Evolutionary conservation across 2,329 filamentous ascomycete species (phyloP).

Genomic region (Ascosphaera aggregata): DNA sequence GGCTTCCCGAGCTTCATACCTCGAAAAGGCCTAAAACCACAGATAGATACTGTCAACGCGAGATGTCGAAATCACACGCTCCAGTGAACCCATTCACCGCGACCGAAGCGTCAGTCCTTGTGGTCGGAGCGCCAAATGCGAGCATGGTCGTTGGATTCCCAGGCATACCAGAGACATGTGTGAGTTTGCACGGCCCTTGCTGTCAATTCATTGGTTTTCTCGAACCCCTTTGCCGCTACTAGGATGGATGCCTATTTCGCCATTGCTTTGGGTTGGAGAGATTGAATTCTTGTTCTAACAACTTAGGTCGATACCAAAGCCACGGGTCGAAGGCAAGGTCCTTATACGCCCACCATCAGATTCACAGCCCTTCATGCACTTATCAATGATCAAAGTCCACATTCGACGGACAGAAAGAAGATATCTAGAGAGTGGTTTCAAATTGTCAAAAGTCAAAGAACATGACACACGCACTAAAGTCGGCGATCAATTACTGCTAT

Average conservation of each 20-base stretch:
- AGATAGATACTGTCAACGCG: too few species aligned
- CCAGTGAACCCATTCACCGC: not conserved
- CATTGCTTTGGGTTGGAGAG: not conserved
- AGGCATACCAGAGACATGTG: constrained; percentile 89
- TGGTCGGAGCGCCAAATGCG: constrained; percentile 91
- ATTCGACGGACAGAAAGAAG: constrained; percentile 83
- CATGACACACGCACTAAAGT: constrained; percentile 77
- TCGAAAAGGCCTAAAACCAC: too few species aligned
- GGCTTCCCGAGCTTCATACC: too few species aligned
- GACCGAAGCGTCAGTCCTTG: constrained; percentile 52
- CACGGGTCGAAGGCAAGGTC: constrained; percentile 92
- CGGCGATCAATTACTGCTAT: constrained; percentile 84
- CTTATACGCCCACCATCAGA: constrained; percentile 50
- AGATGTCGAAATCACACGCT: too few species aligned
- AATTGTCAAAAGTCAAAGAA: constrained; percentile 36
- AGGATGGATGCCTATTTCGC: not conserved
- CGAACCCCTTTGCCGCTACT: constrained; percentile 1
- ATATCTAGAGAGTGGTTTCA: constrained; percentile 91
- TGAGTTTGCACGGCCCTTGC: constrained; percentile 28
- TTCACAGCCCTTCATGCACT: constrained; percentile 34
- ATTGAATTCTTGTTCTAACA: not conserved
- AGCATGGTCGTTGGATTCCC: constrained; percentile 94
- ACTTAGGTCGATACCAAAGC: constrained; percentile 28
- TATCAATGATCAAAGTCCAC: constrained; percentile 76
- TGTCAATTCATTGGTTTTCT: constrained; percentile 3